Evolutionary conservation across 352 stramenopile genomes (phyloP).

Genomic region (Phytophthora gonapodyides): DNA sequence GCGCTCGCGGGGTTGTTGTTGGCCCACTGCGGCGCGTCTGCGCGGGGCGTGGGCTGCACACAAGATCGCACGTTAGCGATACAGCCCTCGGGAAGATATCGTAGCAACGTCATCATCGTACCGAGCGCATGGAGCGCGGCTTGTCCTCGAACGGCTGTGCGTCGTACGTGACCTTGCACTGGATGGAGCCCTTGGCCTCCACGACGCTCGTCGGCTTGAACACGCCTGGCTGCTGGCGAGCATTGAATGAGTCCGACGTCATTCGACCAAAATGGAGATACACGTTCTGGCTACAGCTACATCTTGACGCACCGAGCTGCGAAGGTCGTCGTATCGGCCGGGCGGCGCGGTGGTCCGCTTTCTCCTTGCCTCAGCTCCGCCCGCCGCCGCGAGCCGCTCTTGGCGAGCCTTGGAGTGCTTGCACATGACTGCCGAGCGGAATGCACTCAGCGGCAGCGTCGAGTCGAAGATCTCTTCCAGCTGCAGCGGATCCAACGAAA

Average conservation of each 20-base stretch:
- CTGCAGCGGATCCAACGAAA: slow-evolving; percentile 27
- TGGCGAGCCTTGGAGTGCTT: slow-evolving; percentile 65
- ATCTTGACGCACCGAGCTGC: slow-evolving; percentile 19
- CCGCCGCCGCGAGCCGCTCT: slow-evolving; percentile 10
- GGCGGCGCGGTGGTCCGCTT: neutral
- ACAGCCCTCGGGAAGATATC: too few relatives aligned
- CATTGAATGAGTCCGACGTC: slow-evolving; percentile 8
- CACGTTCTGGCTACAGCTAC: neutral
- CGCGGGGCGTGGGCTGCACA: slow-evolving; percentile 25
- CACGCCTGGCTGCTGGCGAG: slow-evolving; percentile 22
- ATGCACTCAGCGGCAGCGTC: slow-evolving; percentile 56
- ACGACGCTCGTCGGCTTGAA: slow-evolving; percentile 57
- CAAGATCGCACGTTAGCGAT: slow-evolving; percentile 15
- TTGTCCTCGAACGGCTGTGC: slow-evolving; percentile 53
- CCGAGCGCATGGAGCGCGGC: slow-evolving; percentile 37
- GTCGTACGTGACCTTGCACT: slow-evolving; percentile 61
- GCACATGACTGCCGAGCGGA: slow-evolving; percentile 65
- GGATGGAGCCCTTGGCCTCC: slow-evolving; percentile 63
- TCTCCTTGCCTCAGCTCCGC: too few relatives aligned
- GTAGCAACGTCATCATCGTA: slow-evolving; percentile 18
- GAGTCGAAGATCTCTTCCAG: slow-evolving; percentile 64
- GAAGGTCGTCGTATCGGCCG: slow-evolving; percentile 1
- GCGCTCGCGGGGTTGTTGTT: slow-evolving; percentile 54
- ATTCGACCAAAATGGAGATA: slow-evolving; percentile 6
- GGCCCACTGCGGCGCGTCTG: slow-evolving; percentile 47